Evolutionary conservation across 148 eudicot genomes (phyloP).

Genomic region (Rhododendron griersonianum): DNA sequence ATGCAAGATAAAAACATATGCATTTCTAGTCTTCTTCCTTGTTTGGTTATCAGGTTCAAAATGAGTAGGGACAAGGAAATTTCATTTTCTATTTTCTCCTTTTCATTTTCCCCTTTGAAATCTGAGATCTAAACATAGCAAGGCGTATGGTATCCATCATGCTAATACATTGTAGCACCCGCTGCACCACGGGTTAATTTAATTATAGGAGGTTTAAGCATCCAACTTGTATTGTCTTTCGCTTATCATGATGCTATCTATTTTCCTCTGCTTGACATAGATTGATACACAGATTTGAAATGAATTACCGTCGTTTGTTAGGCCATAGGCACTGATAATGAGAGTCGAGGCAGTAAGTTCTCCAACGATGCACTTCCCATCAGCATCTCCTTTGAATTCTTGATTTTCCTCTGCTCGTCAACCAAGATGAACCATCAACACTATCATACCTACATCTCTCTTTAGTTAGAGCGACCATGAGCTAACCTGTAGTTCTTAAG

Average conservation of each 20-base stretch:
- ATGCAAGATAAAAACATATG: background rate
- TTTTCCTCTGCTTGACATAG: background rate
- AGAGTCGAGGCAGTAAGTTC: conserved; percentile 28
- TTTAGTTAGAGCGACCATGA: background rate
- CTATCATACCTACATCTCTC: background rate
- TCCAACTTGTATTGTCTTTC: background rate
- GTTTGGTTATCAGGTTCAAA: background rate
- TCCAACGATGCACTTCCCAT: conserved; percentile 41
- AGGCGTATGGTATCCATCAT: background rate
- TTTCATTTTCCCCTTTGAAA: background rate
- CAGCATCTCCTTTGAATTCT: conserved; percentile 34
- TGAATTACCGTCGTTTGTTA: conserved; percentile 51
- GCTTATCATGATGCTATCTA: background rate
- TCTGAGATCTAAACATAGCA: background rate
- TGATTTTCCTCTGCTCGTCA: conserved; percentile 45
- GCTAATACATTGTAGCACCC: background rate
- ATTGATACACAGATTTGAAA: background rate
- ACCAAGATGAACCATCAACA: background rate
- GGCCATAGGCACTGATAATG: conserved; percentile 34
- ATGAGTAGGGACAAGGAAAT: background rate
- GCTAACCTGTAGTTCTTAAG: conserved; percentile 41
- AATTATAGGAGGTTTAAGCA: background rate
- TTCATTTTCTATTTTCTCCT: background rate
- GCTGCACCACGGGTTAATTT: background rate
- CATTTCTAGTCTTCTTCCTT: background rate